These are phyloP conservation scores for Fusarium newnesense DNA, from an alignment of 2,329 filamentous ascomycete species.

Conservation along the genomic window DNA sequence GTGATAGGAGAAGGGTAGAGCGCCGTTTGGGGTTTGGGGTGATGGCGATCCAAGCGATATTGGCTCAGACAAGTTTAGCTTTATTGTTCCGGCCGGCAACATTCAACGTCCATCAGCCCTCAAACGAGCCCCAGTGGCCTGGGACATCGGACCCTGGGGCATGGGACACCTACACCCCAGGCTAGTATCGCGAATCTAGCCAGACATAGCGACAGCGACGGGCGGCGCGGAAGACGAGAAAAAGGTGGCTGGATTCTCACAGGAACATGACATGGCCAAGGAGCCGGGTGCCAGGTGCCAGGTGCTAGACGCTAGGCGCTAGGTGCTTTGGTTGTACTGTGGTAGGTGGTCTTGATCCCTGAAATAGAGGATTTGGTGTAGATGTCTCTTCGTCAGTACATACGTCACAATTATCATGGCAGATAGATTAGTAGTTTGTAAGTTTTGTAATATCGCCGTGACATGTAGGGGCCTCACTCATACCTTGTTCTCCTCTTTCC, in stretches of 20 bases:
- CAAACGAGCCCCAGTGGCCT: slow-evolving; percentile 6
- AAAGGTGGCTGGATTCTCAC: slow-evolving; percentile 1
- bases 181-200: slow-evolving; percentile 29
- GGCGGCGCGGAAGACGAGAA: slow-evolving; percentile 7
- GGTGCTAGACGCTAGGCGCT: not conserved
- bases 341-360: not conserved
- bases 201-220: slow-evolving; percentile 16
- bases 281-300: not conserved
- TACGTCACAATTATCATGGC: not conserved
- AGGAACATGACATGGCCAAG: not conserved
- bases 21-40: slow-evolving; percentile 14
- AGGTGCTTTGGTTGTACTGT: not conserved
- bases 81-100: slow-evolving; percentile 37
- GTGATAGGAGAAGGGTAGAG: slow-evolving; percentile 9
- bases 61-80: slow-evolving; percentile 23
- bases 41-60: slow-evolving; percentile 25
- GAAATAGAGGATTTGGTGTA: not conserved
- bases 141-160: slow-evolving; percentile 22
- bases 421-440: not conserved
- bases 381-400: not conserved
- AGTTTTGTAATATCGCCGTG: not conserved
- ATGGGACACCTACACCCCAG: not conserved
- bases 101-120: slow-evolving; percentile 32
- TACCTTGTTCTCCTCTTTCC: not conserved
- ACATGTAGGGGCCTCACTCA: not conserved